Evolutionary conservation across 2,329 filamentous ascomycete genomes (phyloP), one percentile per base, ranked within the genome.

Genomic region (Daldinia eschscholtzii): DNA sequence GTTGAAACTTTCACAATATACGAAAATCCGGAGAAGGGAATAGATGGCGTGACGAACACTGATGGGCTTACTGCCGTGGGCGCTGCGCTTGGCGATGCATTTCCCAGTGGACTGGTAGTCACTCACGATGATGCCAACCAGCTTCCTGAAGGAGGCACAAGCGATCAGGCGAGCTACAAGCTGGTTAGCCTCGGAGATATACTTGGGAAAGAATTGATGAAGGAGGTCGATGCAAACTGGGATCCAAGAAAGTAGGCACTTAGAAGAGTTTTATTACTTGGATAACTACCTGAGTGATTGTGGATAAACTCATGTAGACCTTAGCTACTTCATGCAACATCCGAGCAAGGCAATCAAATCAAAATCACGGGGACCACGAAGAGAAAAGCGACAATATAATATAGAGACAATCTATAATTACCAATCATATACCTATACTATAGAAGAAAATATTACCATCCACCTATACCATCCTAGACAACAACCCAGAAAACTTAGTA

Each of bases 61-160:
- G 86, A 87, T 61, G 85, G 86, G 0, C 77, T 87, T 30, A 68
- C 84, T 0, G 85, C 82, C 0, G 82, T 87, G 3, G 82, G 84
- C 0, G 79, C 78, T 0, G 77, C 72, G 0, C 74, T 87, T 42
- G 83, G 83, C 33, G 72, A 70, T 18, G 77, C 79, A 23, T 85
- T 83, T 58, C 81, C 81, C 0, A 72, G 75, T 6, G 85, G 86
- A 0, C 52, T 87, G 26, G 71, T 87, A 2, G 84, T 87, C 3
- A 81, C 84, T 12, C 85, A 87, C 64, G 85, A 87, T 68, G 86
- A 88, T 74, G 82, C 83, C 2, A 88, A 87, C 64, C 81, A 87
- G 76, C 74, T 85, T 6, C 76, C 80, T 0, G 80, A 74, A 5
- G 84, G 84, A 0, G 80, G 81, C 3, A 85, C 83, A 0, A 84